Conservation (phyloP, 768 basidiomycete genomes). For the Tricholoma flavovirens region DNA sequence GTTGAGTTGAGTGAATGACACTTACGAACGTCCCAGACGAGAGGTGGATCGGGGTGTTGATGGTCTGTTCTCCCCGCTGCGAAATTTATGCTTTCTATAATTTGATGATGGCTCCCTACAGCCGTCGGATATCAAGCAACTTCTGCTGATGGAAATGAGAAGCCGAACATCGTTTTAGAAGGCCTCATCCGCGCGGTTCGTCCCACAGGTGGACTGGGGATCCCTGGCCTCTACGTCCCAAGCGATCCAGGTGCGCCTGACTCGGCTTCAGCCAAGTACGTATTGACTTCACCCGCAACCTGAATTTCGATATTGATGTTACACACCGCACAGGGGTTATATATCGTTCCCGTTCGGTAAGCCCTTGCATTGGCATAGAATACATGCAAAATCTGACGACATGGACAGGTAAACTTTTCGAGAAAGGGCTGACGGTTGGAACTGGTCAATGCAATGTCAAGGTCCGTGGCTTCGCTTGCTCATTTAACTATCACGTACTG, state of each 20-base stretch:
- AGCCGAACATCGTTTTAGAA: slow-evolving; percentile 50
- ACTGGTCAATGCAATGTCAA: slow-evolving; percentile 56
- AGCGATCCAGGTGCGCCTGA: slow-evolving; percentile 53
- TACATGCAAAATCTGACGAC: background rate
- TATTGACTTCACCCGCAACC: background rate
- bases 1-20: no score
- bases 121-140: slow-evolving; percentile 55
- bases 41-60: slow-evolving; percentile 51
- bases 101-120: slow-evolving; percentile 10
- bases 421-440: slow-evolving; percentile 48
- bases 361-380: background rate
- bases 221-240: slow-evolving; percentile 53
- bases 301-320: background rate
- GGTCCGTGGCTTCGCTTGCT: slow-evolving; percentile 18
- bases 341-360: slow-evolving; percentile 48
- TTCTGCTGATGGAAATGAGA: slow-evolving; percentile 46
- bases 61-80: slow-evolving; percentile 17
- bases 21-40: slow-evolving; percentile 18
- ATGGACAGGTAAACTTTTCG: slow-evolving; percentile 36
- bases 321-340: slow-evolving; percentile 30
- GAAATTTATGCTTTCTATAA: background rate
- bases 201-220: slow-evolving; percentile 51
- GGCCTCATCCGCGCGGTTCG: slow-evolving; percentile 46
- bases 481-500: background rate
- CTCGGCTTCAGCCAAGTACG: slow-evolving; percentile 42